A percentile compares a stretch with the other conserved stretches of the same genome.
These are phyloP conservation scores for Paraconiothyrium sp. DNA, from an alignment of 2,329 filamentous ascomycete species.

Conservation along the genomic window DNA sequence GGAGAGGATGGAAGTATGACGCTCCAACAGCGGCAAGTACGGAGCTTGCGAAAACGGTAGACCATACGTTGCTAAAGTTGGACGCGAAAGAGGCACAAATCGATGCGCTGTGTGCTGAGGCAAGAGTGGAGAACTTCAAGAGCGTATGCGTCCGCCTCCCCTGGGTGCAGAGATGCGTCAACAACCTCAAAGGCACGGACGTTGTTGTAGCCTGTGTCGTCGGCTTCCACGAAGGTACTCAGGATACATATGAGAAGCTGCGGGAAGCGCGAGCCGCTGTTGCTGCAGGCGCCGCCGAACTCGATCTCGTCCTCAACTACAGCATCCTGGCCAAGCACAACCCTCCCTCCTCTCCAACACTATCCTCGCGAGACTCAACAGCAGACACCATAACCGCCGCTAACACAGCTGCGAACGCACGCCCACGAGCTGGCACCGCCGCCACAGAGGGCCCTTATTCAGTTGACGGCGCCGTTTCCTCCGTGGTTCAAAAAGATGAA, in stretches of 20 bases:
- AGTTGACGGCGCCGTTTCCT: slow-evolving; percentile 21
- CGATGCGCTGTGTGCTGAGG: slow-evolving; percentile 65
- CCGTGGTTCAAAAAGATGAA: slow-evolving; percentile 26
- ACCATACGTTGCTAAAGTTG: slow-evolving; percentile 61
- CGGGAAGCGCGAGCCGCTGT: slow-evolving; percentile 61
- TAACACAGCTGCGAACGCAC: slow-evolving; percentile 42
- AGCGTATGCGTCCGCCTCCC: slow-evolving; percentile 67
- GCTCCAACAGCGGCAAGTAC: slow-evolving; percentile 39
- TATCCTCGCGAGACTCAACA: slow-evolving; percentile 33
- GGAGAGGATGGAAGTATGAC: slow-evolving; percentile 30
- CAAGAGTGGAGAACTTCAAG: slow-evolving; percentile 58
- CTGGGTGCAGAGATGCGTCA: slow-evolving; percentile 61
- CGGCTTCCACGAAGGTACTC: slow-evolving; percentile 68
- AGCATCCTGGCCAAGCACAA: slow-evolving; percentile 53
- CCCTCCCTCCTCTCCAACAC: slow-evolving; percentile 24
- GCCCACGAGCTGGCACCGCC: slow-evolving; percentile 20
- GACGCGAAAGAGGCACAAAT: slow-evolving; percentile 60
- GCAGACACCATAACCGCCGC: slow-evolving; percentile 46
- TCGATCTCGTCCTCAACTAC: slow-evolving; percentile 69
- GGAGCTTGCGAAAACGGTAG: slow-evolving; percentile 52
- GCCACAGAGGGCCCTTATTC: slow-evolving; percentile 30
- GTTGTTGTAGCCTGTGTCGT: slow-evolving; percentile 67
- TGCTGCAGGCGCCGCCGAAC: slow-evolving; percentile 61
- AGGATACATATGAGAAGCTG: slow-evolving; percentile 61
- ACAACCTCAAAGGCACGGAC: slow-evolving; percentile 58